A percentile compares a stretch with the other conserved stretches of the same genome.
Conservation (phyloP, 768 basidiomycete species). For the Megacollybia marginata region DNA sequence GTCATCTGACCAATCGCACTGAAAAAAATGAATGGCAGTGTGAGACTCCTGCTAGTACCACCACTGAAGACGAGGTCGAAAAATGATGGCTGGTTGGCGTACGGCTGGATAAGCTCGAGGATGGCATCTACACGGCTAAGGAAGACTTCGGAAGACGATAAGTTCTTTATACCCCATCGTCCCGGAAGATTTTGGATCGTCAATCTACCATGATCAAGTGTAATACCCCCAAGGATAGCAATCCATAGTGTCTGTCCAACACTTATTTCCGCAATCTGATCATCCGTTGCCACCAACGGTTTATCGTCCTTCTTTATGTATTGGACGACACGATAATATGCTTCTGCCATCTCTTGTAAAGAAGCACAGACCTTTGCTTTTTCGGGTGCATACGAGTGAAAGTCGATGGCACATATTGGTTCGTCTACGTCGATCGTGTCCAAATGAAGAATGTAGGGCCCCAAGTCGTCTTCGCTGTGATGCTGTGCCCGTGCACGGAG, state of each 20-base stretch:
- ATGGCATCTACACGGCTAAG: constrained; percentile 12
- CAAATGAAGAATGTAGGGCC: constrained; percentile 12
- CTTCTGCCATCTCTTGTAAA: constrained; percentile 13
- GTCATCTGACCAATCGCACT: constrained; percentile 16
- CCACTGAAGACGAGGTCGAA: constrained; percentile 10
- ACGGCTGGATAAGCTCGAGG: constrained; percentile 10
- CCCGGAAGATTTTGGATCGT: constrained; percentile 20
- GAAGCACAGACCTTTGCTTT: constrained; percentile 15
- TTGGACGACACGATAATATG: constrained; percentile 17
- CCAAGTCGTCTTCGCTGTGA: background rate
- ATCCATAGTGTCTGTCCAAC: constrained; percentile 20
- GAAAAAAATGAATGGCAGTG: constrained; percentile 16
- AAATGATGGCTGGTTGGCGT: constrained; percentile 11
- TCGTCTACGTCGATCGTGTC: constrained; percentile 9
- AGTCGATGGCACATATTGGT: constrained; percentile 18
- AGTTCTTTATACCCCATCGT: constrained; percentile 8
- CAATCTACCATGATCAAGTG: constrained; percentile 16
- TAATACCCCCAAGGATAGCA: constrained; percentile 15
- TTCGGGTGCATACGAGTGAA: constrained; percentile 18
- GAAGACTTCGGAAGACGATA: constrained; percentile 15
- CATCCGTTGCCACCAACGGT: too few species aligned
- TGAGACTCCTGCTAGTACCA: constrained; percentile 10
- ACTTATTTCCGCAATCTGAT: constrained; percentile 6
- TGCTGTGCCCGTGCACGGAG: constrained; percentile 7
- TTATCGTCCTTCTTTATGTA: constrained; percentile 10